Conservation (phyloP, 371 early-diverging fungal species). For the Zychaea mexicana region DNA sequence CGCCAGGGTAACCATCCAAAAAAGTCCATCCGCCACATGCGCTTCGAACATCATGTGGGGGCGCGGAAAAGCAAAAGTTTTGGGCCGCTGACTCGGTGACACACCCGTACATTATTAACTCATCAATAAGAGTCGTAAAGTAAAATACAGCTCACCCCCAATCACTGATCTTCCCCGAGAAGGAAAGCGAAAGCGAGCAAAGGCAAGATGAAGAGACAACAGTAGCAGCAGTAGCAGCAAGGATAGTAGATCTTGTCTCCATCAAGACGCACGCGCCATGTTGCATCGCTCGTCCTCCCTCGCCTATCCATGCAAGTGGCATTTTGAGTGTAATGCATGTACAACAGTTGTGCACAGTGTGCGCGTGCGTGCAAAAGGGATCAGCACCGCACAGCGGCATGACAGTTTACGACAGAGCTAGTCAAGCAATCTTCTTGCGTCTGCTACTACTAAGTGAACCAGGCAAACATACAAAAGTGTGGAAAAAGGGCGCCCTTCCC, state of each 20-base stretch:
- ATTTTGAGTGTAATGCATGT: conserved; percentile 5
- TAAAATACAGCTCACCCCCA: no score
- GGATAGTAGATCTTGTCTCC: no score
- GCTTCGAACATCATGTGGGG: neutral
- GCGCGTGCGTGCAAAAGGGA: neutral
- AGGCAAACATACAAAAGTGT: no score
- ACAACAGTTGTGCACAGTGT: neutral
- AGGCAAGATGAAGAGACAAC: no score
- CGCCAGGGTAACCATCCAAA: neutral
- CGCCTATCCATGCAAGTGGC: neutral
- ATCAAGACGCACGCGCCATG: neutral
- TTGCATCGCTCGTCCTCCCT: no score
- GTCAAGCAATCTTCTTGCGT: neutral
- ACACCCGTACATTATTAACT: neutral
- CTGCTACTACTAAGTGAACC: no score
- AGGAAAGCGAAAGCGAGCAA: neutral
- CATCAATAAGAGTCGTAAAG: no score
- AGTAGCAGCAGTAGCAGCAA: no score
- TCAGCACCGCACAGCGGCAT: conserved; percentile 2
- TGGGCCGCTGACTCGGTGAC: conserved; percentile 5
- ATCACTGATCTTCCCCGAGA: neutral
- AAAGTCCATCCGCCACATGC: neutral
- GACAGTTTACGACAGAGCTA: neutral
- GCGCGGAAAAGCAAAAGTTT: conserved; percentile 4
- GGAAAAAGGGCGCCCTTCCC: neutral